Conservation (phyloP, 2,329 filamentous ascomycete species). For the Ophiostoma montium region DNA sequence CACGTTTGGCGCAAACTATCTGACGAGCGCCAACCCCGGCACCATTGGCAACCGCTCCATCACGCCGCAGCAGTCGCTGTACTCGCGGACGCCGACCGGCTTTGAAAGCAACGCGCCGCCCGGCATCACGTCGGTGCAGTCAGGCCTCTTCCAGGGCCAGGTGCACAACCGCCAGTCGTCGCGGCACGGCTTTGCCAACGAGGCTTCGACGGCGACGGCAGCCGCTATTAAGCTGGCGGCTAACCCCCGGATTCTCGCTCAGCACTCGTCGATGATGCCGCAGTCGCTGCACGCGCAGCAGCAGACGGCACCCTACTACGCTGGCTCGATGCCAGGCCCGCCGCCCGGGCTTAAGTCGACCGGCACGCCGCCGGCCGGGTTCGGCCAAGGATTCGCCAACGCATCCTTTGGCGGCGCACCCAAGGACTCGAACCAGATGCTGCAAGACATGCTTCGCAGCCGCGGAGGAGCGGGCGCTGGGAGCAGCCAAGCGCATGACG, state of each 20-base stretch:
- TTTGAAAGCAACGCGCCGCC: slow-evolving; percentile 36
- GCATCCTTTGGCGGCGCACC: slow-evolving; percentile 51
- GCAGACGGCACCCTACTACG: slow-evolving; percentile 59
- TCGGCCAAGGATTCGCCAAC: slow-evolving; percentile 71
- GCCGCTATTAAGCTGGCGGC: slow-evolving; percentile 61
- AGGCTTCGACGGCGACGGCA: slow-evolving; percentile 45
- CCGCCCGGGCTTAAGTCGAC: slow-evolving; percentile 92
- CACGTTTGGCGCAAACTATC: slow-evolving; percentile 33
- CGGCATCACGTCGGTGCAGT: slow-evolving; percentile 11
- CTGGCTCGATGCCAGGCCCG: slow-evolving; percentile 75
- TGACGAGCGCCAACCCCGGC: slow-evolving; percentile 23
- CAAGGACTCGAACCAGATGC: slow-evolving; percentile 62
- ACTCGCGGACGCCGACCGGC: slow-evolving; percentile 49
- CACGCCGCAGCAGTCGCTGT: slow-evolving; percentile 25
- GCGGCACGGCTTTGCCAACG: slow-evolving; percentile 76
- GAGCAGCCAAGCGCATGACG: slow-evolving; percentile 57
- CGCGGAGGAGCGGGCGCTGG: slow-evolving; percentile 42
- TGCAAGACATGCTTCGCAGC: slow-evolving; percentile 69
- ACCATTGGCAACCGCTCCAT: slow-evolving; percentile 14
- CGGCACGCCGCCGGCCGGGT: slow-evolving; percentile 88
- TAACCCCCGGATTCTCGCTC: slow-evolving; percentile 68
- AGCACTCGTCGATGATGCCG: slow-evolving; percentile 80
- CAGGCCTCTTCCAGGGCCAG: slow-evolving; percentile 38
- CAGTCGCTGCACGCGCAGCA: slow-evolving; percentile 44
- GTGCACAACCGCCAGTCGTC: slow-evolving; percentile 74